Evolutionary conservation across 495 filamentous ascomycete genomes (phyloP).

Genomic region (Penicillium ochrochloron): DNA sequence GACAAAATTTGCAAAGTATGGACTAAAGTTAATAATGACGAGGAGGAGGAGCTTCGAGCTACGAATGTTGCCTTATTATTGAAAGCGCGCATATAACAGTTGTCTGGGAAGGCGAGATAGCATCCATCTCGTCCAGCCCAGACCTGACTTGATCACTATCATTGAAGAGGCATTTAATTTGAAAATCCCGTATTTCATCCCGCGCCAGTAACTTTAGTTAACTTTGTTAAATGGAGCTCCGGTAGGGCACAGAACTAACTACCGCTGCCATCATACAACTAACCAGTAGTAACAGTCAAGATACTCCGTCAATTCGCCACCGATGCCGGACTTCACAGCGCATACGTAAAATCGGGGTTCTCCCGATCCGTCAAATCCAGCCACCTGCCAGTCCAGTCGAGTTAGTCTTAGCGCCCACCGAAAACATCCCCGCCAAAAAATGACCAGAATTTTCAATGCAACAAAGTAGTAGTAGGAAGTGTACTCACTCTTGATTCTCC

Average conservation of each 20-base stretch:
- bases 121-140: neutral
- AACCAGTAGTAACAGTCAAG: no score
- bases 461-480: neutral
- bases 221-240: conserved; percentile 3
- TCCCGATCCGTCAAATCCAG: conserved; percentile 61
- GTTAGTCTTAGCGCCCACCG: conserved; percentile 15
- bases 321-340: conserved; percentile 22
- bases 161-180: conserved; percentile 3
- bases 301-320: neutral
- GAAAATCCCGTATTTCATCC: neutral
- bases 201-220: neutral
- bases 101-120: neutral
- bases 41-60: neutral
- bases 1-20: neutral
- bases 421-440: neutral
- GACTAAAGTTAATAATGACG: neutral
- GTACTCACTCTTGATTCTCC: conserved; percentile 66
- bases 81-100: neutral
- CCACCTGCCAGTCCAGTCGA: conserved; percentile 35
- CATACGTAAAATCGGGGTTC: conserved; percentile 49
- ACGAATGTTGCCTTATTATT: neutral
- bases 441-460: neutral
- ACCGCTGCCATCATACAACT: neutral
- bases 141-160: neutral
- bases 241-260: neutral